A percentile compares a stretch with the other conserved stretches of the same genome.
Evolutionary conservation across 305 asterid species (phyloP).

Genomic region (Rubia tinctorum): DNA sequence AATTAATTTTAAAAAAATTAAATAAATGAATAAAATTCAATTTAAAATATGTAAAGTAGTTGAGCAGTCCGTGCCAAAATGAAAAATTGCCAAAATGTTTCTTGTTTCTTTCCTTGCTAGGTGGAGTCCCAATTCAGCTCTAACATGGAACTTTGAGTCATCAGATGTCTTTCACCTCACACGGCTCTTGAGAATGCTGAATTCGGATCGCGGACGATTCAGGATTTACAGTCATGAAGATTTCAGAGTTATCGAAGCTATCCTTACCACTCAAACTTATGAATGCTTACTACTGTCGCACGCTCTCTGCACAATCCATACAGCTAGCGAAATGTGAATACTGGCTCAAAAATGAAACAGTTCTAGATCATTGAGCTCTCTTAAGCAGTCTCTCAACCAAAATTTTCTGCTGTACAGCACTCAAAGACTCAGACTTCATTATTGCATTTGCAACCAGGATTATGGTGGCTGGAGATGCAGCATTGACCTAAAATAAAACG

Average conservation of each 20-base stretch:
- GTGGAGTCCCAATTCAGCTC: no score
- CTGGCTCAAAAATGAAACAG: no score
- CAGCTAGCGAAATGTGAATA: background rate
- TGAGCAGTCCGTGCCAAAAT: background rate
- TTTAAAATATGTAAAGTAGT: no score
- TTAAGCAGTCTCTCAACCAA: slow-evolving; percentile 76
- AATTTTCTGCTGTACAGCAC: slow-evolving; percentile 78
- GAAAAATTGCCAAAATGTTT: background rate
- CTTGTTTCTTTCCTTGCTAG: background rate
- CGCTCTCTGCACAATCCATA: background rate
- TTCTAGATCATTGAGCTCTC: slow-evolving; percentile 42
- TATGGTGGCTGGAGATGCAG: slow-evolving; percentile 53
- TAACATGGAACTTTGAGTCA: background rate
- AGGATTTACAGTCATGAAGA: no score
- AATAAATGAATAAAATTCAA: no score
- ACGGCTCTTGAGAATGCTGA: background rate
- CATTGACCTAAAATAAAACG: no score
- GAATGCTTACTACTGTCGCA: background rate
- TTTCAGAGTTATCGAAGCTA: background rate
- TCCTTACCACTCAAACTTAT: background rate
- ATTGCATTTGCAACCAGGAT: slow-evolving; percentile 86
- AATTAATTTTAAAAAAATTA: background rate
- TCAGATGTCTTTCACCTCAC: background rate
- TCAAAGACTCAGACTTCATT: slow-evolving; percentile 71
- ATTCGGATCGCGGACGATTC: background rate